Percentiles rank a stretch among this genome's conserved stretches.
phyloP scores from a whole-genome alignment of 805 yeast genomes.

The Candida qinlingensis region DNA sequence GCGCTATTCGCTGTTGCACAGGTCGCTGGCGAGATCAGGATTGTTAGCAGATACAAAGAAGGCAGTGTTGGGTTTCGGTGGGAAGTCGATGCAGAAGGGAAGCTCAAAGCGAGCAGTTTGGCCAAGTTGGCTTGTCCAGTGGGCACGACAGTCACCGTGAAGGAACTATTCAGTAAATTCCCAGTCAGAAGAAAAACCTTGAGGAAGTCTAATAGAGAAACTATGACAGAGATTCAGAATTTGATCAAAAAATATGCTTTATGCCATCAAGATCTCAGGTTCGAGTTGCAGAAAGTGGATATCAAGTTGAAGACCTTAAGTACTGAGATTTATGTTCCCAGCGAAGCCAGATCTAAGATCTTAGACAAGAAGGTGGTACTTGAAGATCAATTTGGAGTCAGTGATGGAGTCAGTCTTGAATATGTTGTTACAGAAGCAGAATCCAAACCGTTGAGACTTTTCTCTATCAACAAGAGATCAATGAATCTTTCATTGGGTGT shows the following conservation, averaged over 20 bases:
- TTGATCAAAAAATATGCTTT: constrained; percentile 29
- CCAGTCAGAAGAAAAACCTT: constrained; percentile 29
- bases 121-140: constrained; percentile 13
- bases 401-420: neutral
- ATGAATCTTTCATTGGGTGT: neutral
- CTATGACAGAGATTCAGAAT: constrained; percentile 9
- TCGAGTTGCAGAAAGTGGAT: constrained; percentile 17
- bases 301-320: neutral
- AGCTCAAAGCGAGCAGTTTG: constrained; percentile 40
- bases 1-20: constrained; percentile 37
- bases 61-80: neutral
- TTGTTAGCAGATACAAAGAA: constrained; percentile 28
- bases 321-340: neutral
- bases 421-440: neutral
- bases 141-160: constrained; percentile 34
- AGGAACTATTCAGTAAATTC: constrained; percentile 27
- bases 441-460: neutral
- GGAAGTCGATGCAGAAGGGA: constrained; percentile 1
- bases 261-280: constrained; percentile 26
- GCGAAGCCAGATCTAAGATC: neutral
- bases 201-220: constrained; percentile 16
- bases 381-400: neutral
- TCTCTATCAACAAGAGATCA: neutral
- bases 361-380: neutral
- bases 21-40: constrained; percentile 24